Base-by-base conservation (phyloP, 108 stramenopile species). In the Nitzschia putrida region DNA sequence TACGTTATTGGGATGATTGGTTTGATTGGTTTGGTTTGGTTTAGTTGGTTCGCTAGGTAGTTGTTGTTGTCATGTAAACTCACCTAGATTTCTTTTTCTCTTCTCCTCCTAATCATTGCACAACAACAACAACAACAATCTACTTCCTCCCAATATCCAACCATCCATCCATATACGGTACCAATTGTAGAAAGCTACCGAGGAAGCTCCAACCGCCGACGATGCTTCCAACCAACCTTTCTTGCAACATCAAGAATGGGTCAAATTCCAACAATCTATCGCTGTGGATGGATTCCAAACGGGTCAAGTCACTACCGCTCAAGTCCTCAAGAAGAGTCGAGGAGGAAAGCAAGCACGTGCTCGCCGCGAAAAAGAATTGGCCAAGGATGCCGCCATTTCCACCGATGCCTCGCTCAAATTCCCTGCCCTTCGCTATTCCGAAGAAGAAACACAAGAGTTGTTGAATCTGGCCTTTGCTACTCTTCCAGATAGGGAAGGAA, bases 231-330 rank as follows among this genome's bases (percentile, higher is more conserved):
- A 37, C 0, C 64, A 64, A 52, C 76, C 76, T 18, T 77, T 77
- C 51, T 59, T 77, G 26, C 88, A 89, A 59, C 92, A 90, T 57
- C 76, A 85, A 61, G 78, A 86, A 64, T 93, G 92, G 92, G 87
- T 93, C 26, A 77, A 90, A 67, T 93, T 93, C 56, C 92, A 93
- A 72, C 80, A 83, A 60, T 88, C 89, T 64, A 93, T 93, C 64
- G 38, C 82, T 16, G 89, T 93, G 5, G 69, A 85, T 12, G 92
- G 92, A 34, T 90, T 93, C 54, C 84, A 93, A 73, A 93, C 92
- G 3, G 92, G 92, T 39, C 92, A 93, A 71, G 61, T 72, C 6
- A 85, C 80, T 0, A 77, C 69, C 7, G 81, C 64, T 4, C 57
- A 67, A 13, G 72, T 82, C 9, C 57, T 83, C 21, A 72, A 82